Evolutionary conservation across 805 yeast species (phyloP).

Genomic region (Myxozyma geophila): DNA sequence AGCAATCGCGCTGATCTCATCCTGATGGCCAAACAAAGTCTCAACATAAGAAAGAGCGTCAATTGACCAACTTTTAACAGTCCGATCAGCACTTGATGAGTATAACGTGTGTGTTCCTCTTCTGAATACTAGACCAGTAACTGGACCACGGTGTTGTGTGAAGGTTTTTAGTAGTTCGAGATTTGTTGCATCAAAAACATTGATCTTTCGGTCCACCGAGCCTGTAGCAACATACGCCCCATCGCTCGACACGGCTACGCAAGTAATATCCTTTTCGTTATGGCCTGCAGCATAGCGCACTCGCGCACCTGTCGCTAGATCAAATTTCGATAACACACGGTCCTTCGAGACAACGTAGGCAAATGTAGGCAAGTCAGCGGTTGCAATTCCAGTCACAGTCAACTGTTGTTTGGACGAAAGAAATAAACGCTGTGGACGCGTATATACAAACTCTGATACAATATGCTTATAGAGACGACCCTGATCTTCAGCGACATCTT

Average conservation of each 20-base stretch:
- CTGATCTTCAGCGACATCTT: constrained; percentile 87
- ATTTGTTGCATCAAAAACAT: constrained; percentile 84
- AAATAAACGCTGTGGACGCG: constrained; percentile 24
- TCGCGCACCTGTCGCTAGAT: constrained; percentile 66
- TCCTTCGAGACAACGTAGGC: constrained; percentile 85
- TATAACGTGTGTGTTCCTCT: constrained; percentile 81
- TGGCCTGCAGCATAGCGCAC: constrained; percentile 61
- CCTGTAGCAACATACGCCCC: constrained; percentile 92
- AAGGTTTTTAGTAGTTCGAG: constrained; percentile 76
- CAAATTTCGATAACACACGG: constrained; percentile 79
- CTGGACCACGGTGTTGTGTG: constrained; percentile 72
- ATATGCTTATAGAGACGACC: constrained; percentile 74
- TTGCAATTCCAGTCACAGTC: constrained; percentile 25
- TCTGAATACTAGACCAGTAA: constrained; percentile 76
- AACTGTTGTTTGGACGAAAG: constrained; percentile 19
- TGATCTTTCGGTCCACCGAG: constrained; percentile 77
- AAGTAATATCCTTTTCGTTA: constrained; percentile 74
- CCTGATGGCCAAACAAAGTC: constrained; percentile 94
- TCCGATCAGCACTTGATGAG: constrained; percentile 91
- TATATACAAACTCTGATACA: constrained; percentile 8
- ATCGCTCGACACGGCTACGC: constrained; percentile 84
- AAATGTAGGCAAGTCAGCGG: constrained; percentile 55
- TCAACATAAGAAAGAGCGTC: constrained; percentile 89
- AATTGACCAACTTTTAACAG: constrained; percentile 83
- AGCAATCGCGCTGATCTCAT: constrained; percentile 76